phyloP scores from a whole-genome alignment of 2,329 filamentous ascomycete species.

The Stachybotrys chartarum region DNA sequence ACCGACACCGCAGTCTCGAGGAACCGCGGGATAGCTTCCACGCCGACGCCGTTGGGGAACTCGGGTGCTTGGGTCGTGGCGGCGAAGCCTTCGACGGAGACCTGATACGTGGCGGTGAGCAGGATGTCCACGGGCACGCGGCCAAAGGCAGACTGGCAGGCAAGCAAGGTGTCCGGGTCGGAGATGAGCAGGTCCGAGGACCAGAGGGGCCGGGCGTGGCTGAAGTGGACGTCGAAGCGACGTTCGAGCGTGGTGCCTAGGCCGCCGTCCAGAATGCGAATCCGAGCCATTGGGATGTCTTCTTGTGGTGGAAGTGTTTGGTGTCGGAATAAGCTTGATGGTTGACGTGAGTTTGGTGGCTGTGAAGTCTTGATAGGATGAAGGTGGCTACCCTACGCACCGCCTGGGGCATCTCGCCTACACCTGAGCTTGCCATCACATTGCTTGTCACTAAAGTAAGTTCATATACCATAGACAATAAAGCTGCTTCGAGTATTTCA shows the following conservation, averaged over 20 bases:
- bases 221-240: conserved; percentile 45
- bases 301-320: neutral
- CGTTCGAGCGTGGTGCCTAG: conserved; percentile 61
- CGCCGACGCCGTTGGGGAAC: conserved; percentile 35
- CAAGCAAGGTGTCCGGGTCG: conserved; percentile 40
- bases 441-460: too few relatives aligned
- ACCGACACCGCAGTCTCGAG: conserved; percentile 37
- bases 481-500: too few relatives aligned
- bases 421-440: too few relatives aligned
- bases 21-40: conserved; percentile 29
- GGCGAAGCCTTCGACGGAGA: conserved; percentile 48
- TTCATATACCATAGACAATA: too few relatives aligned
- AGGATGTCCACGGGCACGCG: conserved; percentile 53
- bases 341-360: neutral
- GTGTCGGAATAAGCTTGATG: neutral
- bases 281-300: conserved; percentile 15
- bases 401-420: too few relatives aligned
- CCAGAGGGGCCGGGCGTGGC: conserved; percentile 52
- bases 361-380: too few relatives aligned
- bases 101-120: conserved; percentile 62
- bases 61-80: conserved; percentile 40
- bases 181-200: conserved; percentile 58
- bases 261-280: conserved; percentile 57
- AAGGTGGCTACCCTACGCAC: too few relatives aligned
- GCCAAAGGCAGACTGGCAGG: conserved; percentile 50